Base-by-base conservation (phyloP, 352 stramenopile species). In the Blastocystis hominis region DNA sequence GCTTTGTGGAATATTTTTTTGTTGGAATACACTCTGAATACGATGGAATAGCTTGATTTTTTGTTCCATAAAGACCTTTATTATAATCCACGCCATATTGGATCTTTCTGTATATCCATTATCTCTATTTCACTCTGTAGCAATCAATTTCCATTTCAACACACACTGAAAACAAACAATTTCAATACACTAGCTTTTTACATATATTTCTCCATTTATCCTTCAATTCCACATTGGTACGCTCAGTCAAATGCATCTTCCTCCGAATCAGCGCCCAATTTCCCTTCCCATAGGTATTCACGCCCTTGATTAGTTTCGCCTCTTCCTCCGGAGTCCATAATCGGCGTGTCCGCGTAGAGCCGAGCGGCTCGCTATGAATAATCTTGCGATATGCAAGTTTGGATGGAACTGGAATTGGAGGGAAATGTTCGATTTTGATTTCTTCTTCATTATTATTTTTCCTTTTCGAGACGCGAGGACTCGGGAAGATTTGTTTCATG, bases 121-220 rank as follows among this genome's bases (percentile, higher is more conserved):
- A n/a, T n/a, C n/a, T n/a, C n/a, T n/a, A n/a, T n/a, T n/a, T n/a
- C n/a, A n/a, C n/a, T n/a, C n/a, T n/a, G n/a, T n/a, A n/a, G n/a
- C n/a, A n/a, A n/a, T n/a, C n/a, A n/a, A n/a, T n/a, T n/a, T n/a
- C n/a, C n/a, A n/a, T n/a, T n/a, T n/a, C n/a, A n/a, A n/a, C n/a
- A n/a, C n/a, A n/a, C 4, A 70, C 15, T 38, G 13, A 47, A 56
- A 77, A 77, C 40, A 77, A 20, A 47, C 10, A n/a, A 55, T 9
- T 1, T 77, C 1, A n/a, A 55, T 75, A 42, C 5, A 13, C 24
- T 20, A 13, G 20, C 50, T 77, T 77, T 46, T 77, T 77, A 38
- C 36, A 55, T 36, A 77, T 55, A 77, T 77, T 77, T 40, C 66
- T 15, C 66, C 66, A 77, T 24, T 77, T 77, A 50, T 77, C 66